Conservation (phyloP, 176 grass and related monocot genomes). For the Otatea glauca region DNA sequence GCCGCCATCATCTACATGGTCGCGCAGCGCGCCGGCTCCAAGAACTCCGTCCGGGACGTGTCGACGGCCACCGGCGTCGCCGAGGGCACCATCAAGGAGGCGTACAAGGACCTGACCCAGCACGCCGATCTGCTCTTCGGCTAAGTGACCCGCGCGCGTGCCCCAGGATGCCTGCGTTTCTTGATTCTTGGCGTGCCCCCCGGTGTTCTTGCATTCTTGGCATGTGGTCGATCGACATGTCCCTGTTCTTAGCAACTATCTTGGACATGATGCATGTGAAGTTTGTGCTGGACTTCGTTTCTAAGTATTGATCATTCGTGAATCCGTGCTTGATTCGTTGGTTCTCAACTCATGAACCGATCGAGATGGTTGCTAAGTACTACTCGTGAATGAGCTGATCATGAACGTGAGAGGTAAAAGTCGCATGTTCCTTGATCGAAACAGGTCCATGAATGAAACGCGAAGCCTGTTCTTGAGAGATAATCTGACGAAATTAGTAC, state of each 20-base stretch:
- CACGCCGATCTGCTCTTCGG: constrained; percentile 44
- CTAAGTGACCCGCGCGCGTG: neutral
- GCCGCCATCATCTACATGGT: constrained; percentile 61
- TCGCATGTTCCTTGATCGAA: neutral
- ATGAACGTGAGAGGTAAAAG: too few species aligned
- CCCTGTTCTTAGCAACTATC: constrained; percentile 25
- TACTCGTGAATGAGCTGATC: neutral
- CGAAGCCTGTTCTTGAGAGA: neutral
- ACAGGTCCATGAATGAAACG: neutral
- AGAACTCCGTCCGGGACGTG: constrained; percentile 44
- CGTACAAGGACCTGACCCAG: constrained; percentile 50
- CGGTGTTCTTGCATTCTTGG: neutral
- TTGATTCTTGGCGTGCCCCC: neutral
- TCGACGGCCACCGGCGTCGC: constrained; percentile 52
- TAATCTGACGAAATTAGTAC: neutral
- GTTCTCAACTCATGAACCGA: constrained; percentile 22
- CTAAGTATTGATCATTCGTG: constrained; percentile 44
- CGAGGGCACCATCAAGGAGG: constrained; percentile 55
- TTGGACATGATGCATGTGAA: constrained; percentile 4
- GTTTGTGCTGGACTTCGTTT: constrained; percentile 27
- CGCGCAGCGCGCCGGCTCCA: constrained; percentile 28
- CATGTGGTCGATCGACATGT: neutral
- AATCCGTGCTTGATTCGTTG: constrained; percentile 44
- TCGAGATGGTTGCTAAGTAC: constrained; percentile 4
- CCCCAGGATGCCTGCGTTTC: neutral